Evolutionary conservation across 2,329 filamentous ascomycete species (phyloP), one percentile per base, ranked within the genome.

Genomic region (Apiospora phragmitis): DNA sequence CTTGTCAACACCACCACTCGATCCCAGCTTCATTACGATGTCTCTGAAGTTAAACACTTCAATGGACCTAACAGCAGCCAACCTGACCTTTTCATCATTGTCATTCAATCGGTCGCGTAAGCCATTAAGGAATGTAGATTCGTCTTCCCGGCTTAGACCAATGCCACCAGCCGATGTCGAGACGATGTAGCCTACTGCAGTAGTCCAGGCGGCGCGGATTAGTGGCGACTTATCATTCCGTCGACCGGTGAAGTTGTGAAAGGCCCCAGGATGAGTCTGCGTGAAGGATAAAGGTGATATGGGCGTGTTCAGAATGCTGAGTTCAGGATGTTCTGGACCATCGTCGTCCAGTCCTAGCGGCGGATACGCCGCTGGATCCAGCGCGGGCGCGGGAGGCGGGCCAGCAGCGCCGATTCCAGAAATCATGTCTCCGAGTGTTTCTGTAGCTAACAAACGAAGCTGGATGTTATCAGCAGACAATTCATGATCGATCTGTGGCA

Each of bases 381-480:
- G 87, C 1, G 85, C 81, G 12, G 92, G 89, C 8, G 90, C 83
- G 18, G 92, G 89, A 21, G 95, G 94, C 70, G 94, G 93, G 0
- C 95, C 95, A 72, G 95, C 94, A 72, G 95, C 93, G 67, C 95
- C 95, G 79, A 98, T 97, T 7, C 95, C 95, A 51, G 95, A 92
- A 35, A 97, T 92, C 86, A 99, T 95, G 78, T 98, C 95, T 69
- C 97, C 96, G 49, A 99, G 89, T 0, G 96, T 97, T 81, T 98
- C 94, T 0, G 95, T 97, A 2, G 95, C 95, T 70, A 99, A 87
- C 71, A 94, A 88, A 69, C 96, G 93, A 70, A 99, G 85, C 75
- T 96, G 91, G 3, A 95, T 87, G 72, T 97, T 97, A 78, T 99
- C 96, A 0, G 95, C 94, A 4, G 92, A 93, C 68, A 99, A 85